Percentiles rank a stretch among this genome's conserved stretches.
phyloP scores from a whole-genome alignment of 1,284 basidiomycete genomes.

The Marasmius tenuissimus region DNA sequence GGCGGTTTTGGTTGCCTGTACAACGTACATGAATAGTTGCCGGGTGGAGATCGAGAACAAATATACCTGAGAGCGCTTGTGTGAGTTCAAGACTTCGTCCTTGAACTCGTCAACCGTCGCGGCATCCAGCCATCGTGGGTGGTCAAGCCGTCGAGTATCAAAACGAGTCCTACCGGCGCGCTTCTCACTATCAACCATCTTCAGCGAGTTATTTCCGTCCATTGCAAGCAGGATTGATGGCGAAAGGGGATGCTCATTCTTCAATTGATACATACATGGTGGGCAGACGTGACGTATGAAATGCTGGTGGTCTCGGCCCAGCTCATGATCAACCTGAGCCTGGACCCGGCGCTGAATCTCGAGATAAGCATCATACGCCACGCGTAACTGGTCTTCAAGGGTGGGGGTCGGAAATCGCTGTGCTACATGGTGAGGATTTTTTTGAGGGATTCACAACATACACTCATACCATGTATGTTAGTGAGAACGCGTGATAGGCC shows the following conservation, averaged over 20 bases:
- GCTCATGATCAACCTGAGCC: neutral
- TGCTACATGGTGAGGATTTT: too few species aligned
- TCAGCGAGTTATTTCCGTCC: slow-evolving; percentile 35
- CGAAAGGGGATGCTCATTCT: neutral
- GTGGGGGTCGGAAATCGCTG: too few species aligned
- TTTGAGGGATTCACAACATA: too few species aligned
- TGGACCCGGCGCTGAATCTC: neutral
- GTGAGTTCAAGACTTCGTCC: slow-evolving; percentile 29
- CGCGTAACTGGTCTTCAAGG: neutral
- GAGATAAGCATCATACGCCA: neutral
- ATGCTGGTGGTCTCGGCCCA: neutral
- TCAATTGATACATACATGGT: neutral
- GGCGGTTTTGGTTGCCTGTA: too few species aligned
- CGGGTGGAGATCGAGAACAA: too few species aligned
- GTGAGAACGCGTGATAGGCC: too few species aligned
- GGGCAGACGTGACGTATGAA: neutral
- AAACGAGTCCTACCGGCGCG: slow-evolving; percentile 17
- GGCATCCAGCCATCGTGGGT: slow-evolving; percentile 17
- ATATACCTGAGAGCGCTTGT: too few species aligned
- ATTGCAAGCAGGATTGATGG: too few species aligned
- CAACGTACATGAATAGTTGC: too few species aligned
- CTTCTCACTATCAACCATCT: slow-evolving; percentile 22
- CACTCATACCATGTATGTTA: too few species aligned
- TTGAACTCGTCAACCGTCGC: slow-evolving; percentile 28
- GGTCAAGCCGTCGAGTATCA: slow-evolving; percentile 7